Evolutionary conservation across 2,329 filamentous ascomycete genomes (phyloP).

Genomic region (Hypoxylon sp.): DNA sequence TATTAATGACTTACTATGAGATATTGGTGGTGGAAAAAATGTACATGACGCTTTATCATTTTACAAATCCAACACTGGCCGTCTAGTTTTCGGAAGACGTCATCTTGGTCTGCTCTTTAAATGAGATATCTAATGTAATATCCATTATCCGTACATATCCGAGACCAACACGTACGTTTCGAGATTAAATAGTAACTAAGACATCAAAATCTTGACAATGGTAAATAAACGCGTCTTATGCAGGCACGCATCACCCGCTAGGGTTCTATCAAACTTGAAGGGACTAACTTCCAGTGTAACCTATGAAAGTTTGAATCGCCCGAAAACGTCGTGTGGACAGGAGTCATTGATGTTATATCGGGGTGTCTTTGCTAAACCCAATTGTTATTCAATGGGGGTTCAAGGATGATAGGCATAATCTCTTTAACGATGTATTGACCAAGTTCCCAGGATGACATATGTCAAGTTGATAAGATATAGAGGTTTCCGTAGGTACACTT

Average conservation of each 20-base stretch:
- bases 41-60: not conserved
- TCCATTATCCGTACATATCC: not conserved
- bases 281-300: not conserved
- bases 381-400: not conserved
- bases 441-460: not conserved
- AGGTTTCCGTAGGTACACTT: not conserved
- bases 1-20: not conserved
- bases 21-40: not conserved
- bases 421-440: not conserved
- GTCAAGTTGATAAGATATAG: not conserved
- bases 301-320: conserved; percentile 12
- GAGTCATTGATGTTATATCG: not conserved
- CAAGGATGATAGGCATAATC: not conserved
- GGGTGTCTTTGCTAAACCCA: conserved; percentile 9
- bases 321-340: not conserved
- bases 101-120: not conserved
- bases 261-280: conserved; percentile 9
- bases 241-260: not conserved
- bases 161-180: not conserved
- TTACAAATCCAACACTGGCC: too few relatives aligned
- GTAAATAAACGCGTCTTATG: not conserved
- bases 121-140: not conserved
- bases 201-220: not conserved
- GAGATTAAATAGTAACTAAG: conserved; percentile 13
- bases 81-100: too few relatives aligned